Evolutionary conservation across 2,329 filamentous ascomycete species (phyloP), one percentile per base, ranked within the genome.

Genomic region (Shiraia sp.): DNA sequence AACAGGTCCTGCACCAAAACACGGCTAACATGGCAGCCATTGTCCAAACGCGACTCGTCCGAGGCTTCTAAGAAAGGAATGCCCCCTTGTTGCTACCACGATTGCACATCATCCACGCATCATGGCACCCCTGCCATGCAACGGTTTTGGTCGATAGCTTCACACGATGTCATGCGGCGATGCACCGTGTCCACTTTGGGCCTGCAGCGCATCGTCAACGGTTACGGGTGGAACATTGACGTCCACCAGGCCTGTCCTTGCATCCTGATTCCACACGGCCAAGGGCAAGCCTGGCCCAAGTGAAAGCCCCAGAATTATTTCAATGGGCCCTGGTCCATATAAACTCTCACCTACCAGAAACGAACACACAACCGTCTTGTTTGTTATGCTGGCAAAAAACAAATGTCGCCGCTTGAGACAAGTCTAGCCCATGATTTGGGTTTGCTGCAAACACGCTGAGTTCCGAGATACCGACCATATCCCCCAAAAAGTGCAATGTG

Each of bases 101-200:
- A 47, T 49, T 47, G 41, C 49, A 48, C 42, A 37, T 51, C 51
- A 46, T 55, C 52, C 53, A 49, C 64, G 66, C 66, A 69, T 69
- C 66, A 69, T 69, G 66, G 65, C 65, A 68, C 62, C 65, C 64
- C 41, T 36, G 64, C 53, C 53, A 32, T 35, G 35, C 30, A 22
- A 17, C 19, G 29, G 42, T 32, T 25, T 23, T 12, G 14, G 22
- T 49, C 38, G 40, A 49, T 40, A 35, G 30, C 42, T 40, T 32
- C 40, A 27, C 19, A 6, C n/a, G 38, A 42, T 40, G 38, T 57
- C 51, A 47, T 49, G 51, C 32, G 40, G 40, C 42, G 44, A 35
- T 35, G 42, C 42, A 42, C 49, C 47, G 48, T 55, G 43, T 43
- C 49, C 42, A 37, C 44, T 46, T 33, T 48, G 19, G 36, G 32